Evolutionary conservation across 2,329 filamentous ascomycete genomes (phyloP).

Genomic region (Colletotrichum tanaceti): DNA sequence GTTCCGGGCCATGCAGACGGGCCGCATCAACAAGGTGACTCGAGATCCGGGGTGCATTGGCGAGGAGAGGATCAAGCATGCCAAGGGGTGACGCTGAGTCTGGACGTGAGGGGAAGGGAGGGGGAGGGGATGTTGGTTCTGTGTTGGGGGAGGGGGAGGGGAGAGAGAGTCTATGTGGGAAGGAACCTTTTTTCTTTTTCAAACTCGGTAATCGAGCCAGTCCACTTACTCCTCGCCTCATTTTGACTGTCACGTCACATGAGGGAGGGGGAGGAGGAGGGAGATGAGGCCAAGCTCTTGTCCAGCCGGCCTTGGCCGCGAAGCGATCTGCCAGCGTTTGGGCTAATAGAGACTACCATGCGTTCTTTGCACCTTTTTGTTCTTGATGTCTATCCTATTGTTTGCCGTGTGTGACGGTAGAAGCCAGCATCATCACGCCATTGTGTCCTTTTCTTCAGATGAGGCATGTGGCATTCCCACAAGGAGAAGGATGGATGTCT

Average conservation of each 20-base stretch:
- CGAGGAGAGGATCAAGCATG: not conserved
- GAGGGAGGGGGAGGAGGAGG: not conserved
- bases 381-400: no score
- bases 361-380: constrained; percentile 24
- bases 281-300: not conserved
- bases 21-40: constrained; percentile 12
- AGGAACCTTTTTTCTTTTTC: constrained; percentile 5
- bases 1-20: constrained; percentile 28
- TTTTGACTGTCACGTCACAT: not conserved
- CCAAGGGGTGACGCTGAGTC: not conserved
- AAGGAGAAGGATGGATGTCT: no score
- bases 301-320: not conserved
- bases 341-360: constrained; percentile 33
- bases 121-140: not conserved
- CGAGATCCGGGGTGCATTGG: not conserved
- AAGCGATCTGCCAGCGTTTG: constrained; percentile 13
- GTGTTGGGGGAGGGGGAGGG: no score
- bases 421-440: not conserved
- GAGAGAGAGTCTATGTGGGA: not conserved
- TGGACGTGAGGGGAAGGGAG: no score
- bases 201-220: constrained; percentile 9
- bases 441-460: not conserved
- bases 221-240: not conserved
- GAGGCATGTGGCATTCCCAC: no score
- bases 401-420: not conserved